Percentiles rank a stretch among this genome's conserved stretches.
These are phyloP conservation scores for Capsella rubella DNA, from an alignment of 441 rosid species.

Conservation along the genomic window DNA sequence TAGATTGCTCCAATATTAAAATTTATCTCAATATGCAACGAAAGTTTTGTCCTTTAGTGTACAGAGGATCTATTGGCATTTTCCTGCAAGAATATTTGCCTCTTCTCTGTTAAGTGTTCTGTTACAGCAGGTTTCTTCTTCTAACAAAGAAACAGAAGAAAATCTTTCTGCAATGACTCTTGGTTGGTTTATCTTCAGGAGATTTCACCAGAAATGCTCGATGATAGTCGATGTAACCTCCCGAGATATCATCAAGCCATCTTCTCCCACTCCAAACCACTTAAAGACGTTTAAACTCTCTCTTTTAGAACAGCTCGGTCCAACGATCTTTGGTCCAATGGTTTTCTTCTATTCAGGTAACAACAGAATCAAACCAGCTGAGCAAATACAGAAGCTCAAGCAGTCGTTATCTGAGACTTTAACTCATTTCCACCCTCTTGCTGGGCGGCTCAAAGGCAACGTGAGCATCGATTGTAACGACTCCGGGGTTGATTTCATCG, in stretches of 20 bases:
- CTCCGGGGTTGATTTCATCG: constrained; percentile 49
- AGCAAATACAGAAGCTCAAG: constrained; percentile 39
- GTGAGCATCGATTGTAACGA: constrained; percentile 54
- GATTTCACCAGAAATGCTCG: constrained; percentile 27
- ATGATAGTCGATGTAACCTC: constrained; percentile 38
- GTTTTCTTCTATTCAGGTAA: constrained; percentile 40
- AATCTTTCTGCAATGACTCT: constrained; percentile 26
- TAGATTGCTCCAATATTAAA: constrained; percentile 15
- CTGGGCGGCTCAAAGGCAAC: constrained; percentile 54
- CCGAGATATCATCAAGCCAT: constrained; percentile 52
- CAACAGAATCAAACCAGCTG: not conserved
- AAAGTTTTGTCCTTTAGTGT: constrained; percentile 33
- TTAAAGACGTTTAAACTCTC: constrained; percentile 44
- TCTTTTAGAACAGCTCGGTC: constrained; percentile 50
- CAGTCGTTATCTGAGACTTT: constrained; percentile 48
- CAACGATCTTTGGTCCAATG: constrained; percentile 38
- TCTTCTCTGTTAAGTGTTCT: constrained; percentile 22
- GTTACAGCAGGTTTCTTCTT: constrained; percentile 8
- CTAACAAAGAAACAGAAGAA: constrained; percentile 2
- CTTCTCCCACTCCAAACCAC: constrained; percentile 47
- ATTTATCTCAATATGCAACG: not conserved
- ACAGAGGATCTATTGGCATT: constrained; percentile 41
- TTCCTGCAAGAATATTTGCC: constrained; percentile 38
- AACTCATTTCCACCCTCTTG: constrained; percentile 51
- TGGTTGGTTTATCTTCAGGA: constrained; percentile 18